A percentile compares a stretch with the other conserved stretches of the same genome.
These are phyloP conservation scores for Paraurostyla sp. DNA, from an alignment of 73 alveolate species.

Conservation along the genomic window DNA sequence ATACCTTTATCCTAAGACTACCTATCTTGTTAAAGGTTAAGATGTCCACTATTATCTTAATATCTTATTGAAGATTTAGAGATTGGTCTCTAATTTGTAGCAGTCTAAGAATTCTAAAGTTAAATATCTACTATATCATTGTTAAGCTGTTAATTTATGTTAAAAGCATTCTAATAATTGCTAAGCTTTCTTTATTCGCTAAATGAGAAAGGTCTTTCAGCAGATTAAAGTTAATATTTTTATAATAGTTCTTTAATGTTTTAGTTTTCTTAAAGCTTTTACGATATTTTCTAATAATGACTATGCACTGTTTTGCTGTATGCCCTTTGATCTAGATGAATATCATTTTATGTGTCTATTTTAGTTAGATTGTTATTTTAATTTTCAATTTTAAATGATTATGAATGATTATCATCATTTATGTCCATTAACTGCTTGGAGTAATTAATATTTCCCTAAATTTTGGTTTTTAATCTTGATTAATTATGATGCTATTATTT, in stretches of 20 bases:
- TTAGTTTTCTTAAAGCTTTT: neutral
- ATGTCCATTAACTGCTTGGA: no score
- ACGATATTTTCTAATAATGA: neutral
- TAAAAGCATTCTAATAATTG: neutral
- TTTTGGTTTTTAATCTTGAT: no score
- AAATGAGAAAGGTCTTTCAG: constrained; percentile 44
- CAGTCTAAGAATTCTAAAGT: neutral
- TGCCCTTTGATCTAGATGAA: neutral
- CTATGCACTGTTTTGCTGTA: neutral
- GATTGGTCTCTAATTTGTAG: neutral
- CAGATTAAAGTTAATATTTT: neutral
- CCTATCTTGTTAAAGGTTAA: neutral
- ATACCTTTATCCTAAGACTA: neutral
- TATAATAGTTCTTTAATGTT: neutral
- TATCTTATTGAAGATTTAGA: constrained; percentile 35
- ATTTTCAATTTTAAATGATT: no score
- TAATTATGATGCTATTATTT: no score
- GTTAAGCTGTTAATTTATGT: neutral
- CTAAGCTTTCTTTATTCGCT: neutral
- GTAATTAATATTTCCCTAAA: no score
- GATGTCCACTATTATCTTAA: neutral
- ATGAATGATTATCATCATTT: no score
- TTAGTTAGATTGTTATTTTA: neutral
- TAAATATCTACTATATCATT: neutral
- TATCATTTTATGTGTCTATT: neutral